phyloP scores from a whole-genome alignment of 768 basidiomycete species.

The Pleurotus sapidus region DNA sequence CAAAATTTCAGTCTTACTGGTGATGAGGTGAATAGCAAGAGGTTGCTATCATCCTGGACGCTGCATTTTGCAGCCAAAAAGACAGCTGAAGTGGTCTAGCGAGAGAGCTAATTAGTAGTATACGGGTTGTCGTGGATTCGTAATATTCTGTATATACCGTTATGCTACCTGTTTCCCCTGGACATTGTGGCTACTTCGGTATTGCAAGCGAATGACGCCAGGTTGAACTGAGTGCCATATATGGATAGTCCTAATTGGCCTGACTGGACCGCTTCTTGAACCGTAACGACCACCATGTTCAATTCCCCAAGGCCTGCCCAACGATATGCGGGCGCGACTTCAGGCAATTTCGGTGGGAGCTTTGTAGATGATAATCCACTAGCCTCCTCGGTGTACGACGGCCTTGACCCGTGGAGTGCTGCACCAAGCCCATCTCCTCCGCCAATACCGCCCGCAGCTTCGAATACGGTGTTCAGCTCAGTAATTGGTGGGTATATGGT shows the following conservation, averaged over 20 bases:
- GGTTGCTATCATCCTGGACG: slow-evolving; percentile 88
- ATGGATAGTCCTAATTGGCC: not conserved
- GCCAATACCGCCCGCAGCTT: slow-evolving; percentile 45
- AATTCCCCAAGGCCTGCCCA: slow-evolving; percentile 78
- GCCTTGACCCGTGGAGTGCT: slow-evolving; percentile 78
- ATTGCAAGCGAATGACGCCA: slow-evolving; percentile 4
- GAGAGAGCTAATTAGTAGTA: not conserved
- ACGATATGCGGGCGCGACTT: slow-evolving; percentile 56
- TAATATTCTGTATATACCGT: slow-evolving; percentile 6
- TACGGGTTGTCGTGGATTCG: not conserved
- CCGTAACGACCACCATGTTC: slow-evolving; percentile 54
- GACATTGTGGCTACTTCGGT: not conserved
- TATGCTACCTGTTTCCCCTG: slow-evolving; percentile 5
- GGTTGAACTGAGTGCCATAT: not conserved
- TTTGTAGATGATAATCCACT: slow-evolving; percentile 79
- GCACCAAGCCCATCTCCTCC: slow-evolving; percentile 71
- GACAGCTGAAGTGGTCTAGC: slow-evolving; percentile 35
- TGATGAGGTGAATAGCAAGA: slow-evolving; percentile 78
- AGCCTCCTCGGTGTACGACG: slow-evolving; percentile 70
- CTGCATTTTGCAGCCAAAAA: slow-evolving; percentile 86
- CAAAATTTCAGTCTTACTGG: slow-evolving; percentile 68
- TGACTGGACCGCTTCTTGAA: not conserved
- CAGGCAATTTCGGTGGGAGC: slow-evolving; percentile 62
- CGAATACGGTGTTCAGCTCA: slow-evolving; percentile 53
- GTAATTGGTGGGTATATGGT: slow-evolving; percentile 55